These are phyloP conservation scores for Neurospora sp. DNA, from an alignment of 495 filamentous ascomycete genomes.

Conservation along the genomic window DNA sequence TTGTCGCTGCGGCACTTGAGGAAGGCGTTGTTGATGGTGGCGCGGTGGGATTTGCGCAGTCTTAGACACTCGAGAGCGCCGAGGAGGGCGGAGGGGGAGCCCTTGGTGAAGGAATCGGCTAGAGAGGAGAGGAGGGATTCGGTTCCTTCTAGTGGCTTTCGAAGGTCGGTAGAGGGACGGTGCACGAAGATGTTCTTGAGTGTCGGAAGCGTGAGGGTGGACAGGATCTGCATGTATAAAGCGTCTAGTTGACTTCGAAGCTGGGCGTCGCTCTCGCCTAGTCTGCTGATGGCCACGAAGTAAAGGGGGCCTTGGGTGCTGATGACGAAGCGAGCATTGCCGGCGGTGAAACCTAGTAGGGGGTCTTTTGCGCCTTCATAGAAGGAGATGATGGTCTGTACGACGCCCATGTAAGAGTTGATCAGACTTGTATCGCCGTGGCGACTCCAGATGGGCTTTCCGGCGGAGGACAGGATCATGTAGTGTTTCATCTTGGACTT, in stretches of 20 bases:
- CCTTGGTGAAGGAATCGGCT: slow-evolving; percentile 87
- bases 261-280: slow-evolving; percentile 84
- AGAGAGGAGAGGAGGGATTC: slow-evolving; percentile 85
- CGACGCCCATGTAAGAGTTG: slow-evolving; percentile 87
- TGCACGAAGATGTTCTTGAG: slow-evolving; percentile 81
- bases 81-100: slow-evolving; percentile 79
- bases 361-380: slow-evolving; percentile 71
- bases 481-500: slow-evolving; percentile 92
- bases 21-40: slow-evolving; percentile 76
- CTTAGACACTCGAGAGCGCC: slow-evolving; percentile 85
- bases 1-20: slow-evolving; percentile 63
- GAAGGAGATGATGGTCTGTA: slow-evolving; percentile 96
- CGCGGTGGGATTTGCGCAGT: slow-evolving; percentile 77
- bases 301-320: slow-evolving; percentile 76
- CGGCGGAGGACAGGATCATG: slow-evolving; percentile 87
- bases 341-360: slow-evolving; percentile 74
- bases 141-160: slow-evolving; percentile 87
- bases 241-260: slow-evolving; percentile 83
- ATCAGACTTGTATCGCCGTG: slow-evolving; percentile 85
- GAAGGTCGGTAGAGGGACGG: slow-evolving; percentile 82
- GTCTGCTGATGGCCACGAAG: slow-evolving; percentile 81
- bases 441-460: slow-evolving; percentile 95
- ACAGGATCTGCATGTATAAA: slow-evolving; percentile 95
- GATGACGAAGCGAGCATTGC: slow-evolving; percentile 74
- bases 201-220: slow-evolving; percentile 85